A percentile compares a stretch with the other conserved stretches of the same genome.
phyloP scores from a whole-genome alignment of 441 rosid species.

The Arabidopsis hybrid region DNA sequence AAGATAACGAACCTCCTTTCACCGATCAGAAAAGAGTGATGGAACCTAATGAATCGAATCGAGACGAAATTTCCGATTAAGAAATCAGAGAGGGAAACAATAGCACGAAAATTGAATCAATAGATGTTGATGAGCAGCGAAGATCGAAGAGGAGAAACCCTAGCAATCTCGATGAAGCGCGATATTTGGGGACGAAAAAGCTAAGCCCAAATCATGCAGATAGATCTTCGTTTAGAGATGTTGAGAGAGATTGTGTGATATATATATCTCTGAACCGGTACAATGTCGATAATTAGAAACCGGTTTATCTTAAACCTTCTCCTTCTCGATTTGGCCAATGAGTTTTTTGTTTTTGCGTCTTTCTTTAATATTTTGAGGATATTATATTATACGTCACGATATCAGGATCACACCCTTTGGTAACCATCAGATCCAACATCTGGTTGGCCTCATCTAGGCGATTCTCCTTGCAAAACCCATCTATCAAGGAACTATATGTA shows the following conservation, averaged over 20 bases:
- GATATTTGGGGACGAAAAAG: slow-evolving; percentile 33
- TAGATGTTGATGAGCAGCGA: slow-evolving; percentile 3
- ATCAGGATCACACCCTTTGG: neutral
- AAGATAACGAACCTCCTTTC: slow-evolving; percentile 45
- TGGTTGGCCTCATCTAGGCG: neutral
- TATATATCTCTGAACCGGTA: slow-evolving; percentile 25
- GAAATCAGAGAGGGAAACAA: slow-evolving; percentile 9
- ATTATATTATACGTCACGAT: neutral
- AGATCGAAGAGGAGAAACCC: slow-evolving; percentile 50
- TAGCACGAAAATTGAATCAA: slow-evolving; percentile 31
- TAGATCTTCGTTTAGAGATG: slow-evolving; percentile 13
- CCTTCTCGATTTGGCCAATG: neutral
- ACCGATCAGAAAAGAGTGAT: slow-evolving; percentile 17
- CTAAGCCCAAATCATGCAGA: slow-evolving; percentile 35
- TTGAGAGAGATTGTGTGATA: slow-evolving; percentile 2
- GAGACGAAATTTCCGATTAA: slow-evolving; percentile 2
- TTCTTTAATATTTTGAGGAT: no score
- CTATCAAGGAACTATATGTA: neutral
- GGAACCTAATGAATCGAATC: slow-evolving; percentile 21
- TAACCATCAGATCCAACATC: neutral
- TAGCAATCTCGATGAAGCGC: slow-evolving; percentile 42
- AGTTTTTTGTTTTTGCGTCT: no score
- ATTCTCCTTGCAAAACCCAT: neutral
- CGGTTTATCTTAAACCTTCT: slow-evolving; percentile 32
- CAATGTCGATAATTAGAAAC: slow-evolving; percentile 22